phyloP scores from a whole-genome alignment of 2,329 filamentous ascomycete species.

The Hawksworthiomyces lignivorus region DNA sequence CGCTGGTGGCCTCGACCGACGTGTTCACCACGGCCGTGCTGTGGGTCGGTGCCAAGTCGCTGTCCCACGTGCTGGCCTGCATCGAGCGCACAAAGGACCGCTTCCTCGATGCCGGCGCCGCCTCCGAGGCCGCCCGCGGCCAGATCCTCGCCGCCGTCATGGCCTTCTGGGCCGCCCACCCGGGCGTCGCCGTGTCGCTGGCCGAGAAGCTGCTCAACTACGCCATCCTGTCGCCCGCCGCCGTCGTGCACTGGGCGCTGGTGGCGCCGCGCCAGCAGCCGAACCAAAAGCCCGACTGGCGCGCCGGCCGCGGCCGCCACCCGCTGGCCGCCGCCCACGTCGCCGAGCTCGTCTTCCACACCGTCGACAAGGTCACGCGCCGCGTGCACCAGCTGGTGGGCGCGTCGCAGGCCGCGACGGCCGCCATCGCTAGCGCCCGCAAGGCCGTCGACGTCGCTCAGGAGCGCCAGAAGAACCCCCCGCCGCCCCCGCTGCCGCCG shows the following conservation, averaged over 20 bases:
- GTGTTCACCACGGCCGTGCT: constrained; percentile 91
- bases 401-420: constrained; percentile 15
- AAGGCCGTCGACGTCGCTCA: constrained; percentile 25
- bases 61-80: constrained; percentile 90
- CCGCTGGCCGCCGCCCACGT: constrained; percentile 67
- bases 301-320: constrained; percentile 43
- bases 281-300: constrained; percentile 69
- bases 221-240: constrained; percentile 78
- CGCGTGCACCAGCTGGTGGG: constrained; percentile 74
- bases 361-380: constrained; percentile 81
- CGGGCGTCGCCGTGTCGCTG: constrained; percentile 84
- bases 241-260: constrained; percentile 86
- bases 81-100: constrained; percentile 93
- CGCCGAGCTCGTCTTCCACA: constrained; percentile 85
- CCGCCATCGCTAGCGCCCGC: constrained; percentile 23
- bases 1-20: constrained; percentile 80
- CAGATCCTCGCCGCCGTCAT: constrained; percentile 91
- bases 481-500: constrained; percentile 1
- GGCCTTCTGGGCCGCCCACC: constrained; percentile 87
- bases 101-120: constrained; percentile 68
- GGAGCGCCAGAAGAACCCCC: constrained; percentile 30
- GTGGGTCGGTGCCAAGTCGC: constrained; percentile 87
- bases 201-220: constrained; percentile 97
- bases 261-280: constrained; percentile 76
- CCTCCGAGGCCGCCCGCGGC: constrained; percentile 66